Base-by-base conservation (phyloP, 1,139 yeast species). In the Zygosaccharomyces sapae region DNA sequence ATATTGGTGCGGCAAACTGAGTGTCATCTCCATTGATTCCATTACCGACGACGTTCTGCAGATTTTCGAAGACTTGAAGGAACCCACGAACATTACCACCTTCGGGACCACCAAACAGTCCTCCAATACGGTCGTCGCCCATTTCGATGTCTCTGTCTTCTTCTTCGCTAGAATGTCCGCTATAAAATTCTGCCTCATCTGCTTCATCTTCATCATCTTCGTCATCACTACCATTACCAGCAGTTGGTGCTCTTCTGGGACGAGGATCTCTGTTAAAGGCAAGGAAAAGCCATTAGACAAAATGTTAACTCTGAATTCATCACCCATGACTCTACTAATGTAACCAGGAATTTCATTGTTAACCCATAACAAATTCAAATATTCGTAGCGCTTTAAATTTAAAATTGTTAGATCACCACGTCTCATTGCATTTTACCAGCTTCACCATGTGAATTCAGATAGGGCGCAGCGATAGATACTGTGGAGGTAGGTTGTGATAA, bases 371-470 rank as follows among this genome's bases (percentile, higher is more conserved):
- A 73, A 75, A 54, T 77, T 81, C 52, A 84, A 66, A 51, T 78
- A 73, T 36, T 72, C 69, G 61, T 79, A 83, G 45, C 92, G 71
- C 33, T 67, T 70, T 22, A 68, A 53, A 56, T 75, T 76, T 50
- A 84, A 70, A 0, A 70, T 70, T 0, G 87, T 86, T 27, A 70
- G 57, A 47, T 75, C 80, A 24, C 81, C 81, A 8, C 78, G 76
- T 10, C 74, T 71, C 52, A 72, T 69, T 5, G 79, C 71, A 20
- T 74, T 75, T 72, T 69, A 41, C 84, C 83, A 8, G 82, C 76
- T 61, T 85, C 92, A 25, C 94, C 94, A 62, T 83, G 88, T 4
- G 73, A 70, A 43, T 86, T 83, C 59, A 85, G 68, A 58, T 83
- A 85, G 1, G 92, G 92, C 0, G 86, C 85, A 12, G 76, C 72